Percentiles rank a stretch among this genome's conserved stretches.
Evolutionary conservation across 75 land plant species (phyloP).

Genomic region (Pinus tabuliformis): DNA sequence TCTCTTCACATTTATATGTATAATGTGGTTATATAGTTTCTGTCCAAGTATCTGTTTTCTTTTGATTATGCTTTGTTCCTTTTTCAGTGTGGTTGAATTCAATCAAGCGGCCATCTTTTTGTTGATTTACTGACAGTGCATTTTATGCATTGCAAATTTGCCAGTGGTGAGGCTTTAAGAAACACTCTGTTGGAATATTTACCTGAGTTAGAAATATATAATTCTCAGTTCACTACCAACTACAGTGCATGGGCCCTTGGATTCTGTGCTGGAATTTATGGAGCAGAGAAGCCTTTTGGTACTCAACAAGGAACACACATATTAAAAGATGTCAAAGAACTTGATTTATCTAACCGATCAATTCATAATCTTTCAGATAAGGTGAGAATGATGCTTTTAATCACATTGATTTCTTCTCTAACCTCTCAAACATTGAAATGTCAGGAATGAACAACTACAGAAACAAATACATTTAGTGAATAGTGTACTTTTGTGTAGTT

Average conservation of each 20-base stretch:
- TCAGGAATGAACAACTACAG: too few relatives aligned
- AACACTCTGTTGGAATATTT: constrained; percentile 28
- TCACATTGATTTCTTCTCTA: background rate
- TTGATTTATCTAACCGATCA: constrained; percentile 83
- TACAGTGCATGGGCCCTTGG: constrained; percentile 82
- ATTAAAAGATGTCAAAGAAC: constrained; percentile 45
- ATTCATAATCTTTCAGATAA: constrained; percentile 55
- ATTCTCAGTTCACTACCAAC: constrained; percentile 60
- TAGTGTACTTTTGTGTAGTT: too few relatives aligned
- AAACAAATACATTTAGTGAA: too few relatives aligned
- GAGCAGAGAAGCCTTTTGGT: constrained; percentile 37
- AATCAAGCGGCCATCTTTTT: constrained; percentile 21
- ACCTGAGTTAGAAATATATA: constrained; percentile 79
- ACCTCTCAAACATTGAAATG: too few relatives aligned
- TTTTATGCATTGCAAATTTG: background rate
- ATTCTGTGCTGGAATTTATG: constrained; percentile 76
- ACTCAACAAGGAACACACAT: background rate
- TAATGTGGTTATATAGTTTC: background rate
- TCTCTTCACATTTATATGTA: background rate
- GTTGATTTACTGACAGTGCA: constrained; percentile 10
- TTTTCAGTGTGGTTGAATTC: background rate
- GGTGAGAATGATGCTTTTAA: constrained; percentile 28
- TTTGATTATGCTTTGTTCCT: background rate
- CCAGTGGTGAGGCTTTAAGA: constrained; percentile 24
- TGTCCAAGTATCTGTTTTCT: constrained; percentile 1